These are phyloP conservation scores for Parathielavia hyrcaniae DNA, from an alignment of 495 filamentous ascomycete species.

Conservation along the genomic window DNA sequence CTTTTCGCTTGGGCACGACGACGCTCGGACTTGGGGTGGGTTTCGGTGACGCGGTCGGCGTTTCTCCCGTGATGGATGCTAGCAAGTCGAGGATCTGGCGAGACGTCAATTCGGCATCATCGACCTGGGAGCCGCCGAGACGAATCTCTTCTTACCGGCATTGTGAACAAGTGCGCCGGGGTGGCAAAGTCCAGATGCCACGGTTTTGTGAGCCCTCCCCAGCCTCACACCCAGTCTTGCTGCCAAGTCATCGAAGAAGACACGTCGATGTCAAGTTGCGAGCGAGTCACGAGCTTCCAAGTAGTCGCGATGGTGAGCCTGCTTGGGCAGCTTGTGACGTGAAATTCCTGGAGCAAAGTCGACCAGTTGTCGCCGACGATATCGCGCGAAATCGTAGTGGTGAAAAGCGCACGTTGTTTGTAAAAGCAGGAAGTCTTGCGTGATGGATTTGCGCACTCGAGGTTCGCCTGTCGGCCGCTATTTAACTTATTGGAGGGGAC, in stretches of 20 bases:
- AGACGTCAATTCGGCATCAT: conserved; percentile 13
- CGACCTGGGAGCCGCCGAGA: background rate
- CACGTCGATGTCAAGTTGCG: background rate
- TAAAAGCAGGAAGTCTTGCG: conserved; percentile 22
- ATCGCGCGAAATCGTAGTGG: background rate
- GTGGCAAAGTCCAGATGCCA: conserved; percentile 7
- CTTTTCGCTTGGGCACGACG: conserved; percentile 44
- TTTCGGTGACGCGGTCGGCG: conserved; percentile 34
- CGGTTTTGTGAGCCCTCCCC: conserved; percentile 26
- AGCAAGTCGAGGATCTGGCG: conserved; percentile 49
- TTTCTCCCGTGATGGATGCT: conserved; percentile 49
- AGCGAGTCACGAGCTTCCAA: conserved; percentile 2
- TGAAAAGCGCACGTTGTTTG: background rate
- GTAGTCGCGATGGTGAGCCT: background rate
- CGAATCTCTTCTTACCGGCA: conserved; percentile 24
- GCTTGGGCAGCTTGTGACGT: background rate
- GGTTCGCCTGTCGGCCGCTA: conserved; percentile 16
- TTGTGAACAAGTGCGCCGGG: conserved; percentile 16
- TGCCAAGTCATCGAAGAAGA: conserved; percentile 29
- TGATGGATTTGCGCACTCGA: conserved; percentile 18
- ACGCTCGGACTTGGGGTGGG: conserved; percentile 24
- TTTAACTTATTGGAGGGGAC: conserved; percentile 16
- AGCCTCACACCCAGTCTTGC: conserved; percentile 27
- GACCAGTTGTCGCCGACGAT: background rate
- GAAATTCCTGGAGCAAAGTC: too few species aligned